Evolutionary conservation across 352 stramenopile genomes (phyloP).

Genomic region (Hyphochytrium catenoides): DNA sequence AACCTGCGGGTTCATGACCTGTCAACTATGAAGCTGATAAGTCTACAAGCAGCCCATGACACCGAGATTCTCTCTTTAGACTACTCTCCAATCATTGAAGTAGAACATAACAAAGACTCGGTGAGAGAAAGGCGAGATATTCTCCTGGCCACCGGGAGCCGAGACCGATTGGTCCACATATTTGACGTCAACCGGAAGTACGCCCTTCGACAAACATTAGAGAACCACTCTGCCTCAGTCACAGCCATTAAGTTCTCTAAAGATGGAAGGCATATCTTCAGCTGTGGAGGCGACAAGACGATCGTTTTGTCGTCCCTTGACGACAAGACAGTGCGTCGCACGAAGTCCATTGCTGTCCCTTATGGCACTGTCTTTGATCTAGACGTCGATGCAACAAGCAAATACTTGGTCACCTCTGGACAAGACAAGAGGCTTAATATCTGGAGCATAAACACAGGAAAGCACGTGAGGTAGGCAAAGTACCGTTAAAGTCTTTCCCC

Average conservation of each 20-base stretch:
- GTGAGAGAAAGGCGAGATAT: slow-evolving; percentile 2
- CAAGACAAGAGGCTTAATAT: slow-evolving; percentile 55
- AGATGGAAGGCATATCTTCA: slow-evolving; percentile 35
- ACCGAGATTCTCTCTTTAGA: slow-evolving; percentile 33
- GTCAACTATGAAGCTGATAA: slow-evolving; percentile 10
- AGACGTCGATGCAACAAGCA: slow-evolving; percentile 31
- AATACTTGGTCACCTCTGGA: slow-evolving; percentile 31
- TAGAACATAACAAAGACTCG: slow-evolving; percentile 9
- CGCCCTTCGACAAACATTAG: slow-evolving; percentile 22
- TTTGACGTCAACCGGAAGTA: slow-evolving; percentile 26
- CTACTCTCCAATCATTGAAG: slow-evolving; percentile 19
- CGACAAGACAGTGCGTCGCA: slow-evolving; percentile 6
- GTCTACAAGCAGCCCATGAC: slow-evolving; percentile 25
- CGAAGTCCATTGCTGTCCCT: slow-evolving; percentile 22
- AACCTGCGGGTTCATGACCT: slow-evolving; percentile 28
- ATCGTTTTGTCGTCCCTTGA: slow-evolving; percentile 18
- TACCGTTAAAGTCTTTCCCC: too few species aligned
- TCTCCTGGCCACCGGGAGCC: slow-evolving; percentile 37
- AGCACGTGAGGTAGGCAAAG: slow-evolving; percentile 23
- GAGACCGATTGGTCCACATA: slow-evolving; percentile 51
- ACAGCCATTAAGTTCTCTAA: slow-evolving; percentile 30
- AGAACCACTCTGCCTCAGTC: slow-evolving; percentile 44
- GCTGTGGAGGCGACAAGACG: slow-evolving; percentile 32
- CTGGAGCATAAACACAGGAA: slow-evolving; percentile 24
- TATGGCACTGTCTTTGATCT: slow-evolving; percentile 51